These are phyloP conservation scores for Clonostachys rosea DNA, from an alignment of 2,329 filamentous ascomycete genomes.

Conservation along the genomic window DNA sequence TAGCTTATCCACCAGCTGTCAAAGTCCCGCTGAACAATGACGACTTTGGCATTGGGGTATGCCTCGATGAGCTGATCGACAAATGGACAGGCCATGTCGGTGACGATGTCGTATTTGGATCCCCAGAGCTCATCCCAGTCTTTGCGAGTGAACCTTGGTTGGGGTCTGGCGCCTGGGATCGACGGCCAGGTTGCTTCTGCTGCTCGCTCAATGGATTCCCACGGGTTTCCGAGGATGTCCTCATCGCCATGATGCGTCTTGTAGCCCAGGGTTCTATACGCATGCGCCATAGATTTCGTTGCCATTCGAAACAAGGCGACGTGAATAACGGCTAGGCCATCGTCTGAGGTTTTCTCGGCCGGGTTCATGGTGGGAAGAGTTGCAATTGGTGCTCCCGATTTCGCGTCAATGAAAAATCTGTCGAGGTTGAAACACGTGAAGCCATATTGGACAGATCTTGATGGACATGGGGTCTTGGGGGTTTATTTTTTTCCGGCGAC, in stretches of 20 bases:
- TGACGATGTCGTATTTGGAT: constrained; percentile 14
- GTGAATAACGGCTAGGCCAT: constrained; percentile 3
- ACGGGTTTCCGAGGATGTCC: not conserved
- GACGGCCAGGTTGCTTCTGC: constrained; percentile 4
- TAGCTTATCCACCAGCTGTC: constrained; percentile 23
- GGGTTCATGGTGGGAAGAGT: too few species aligned
- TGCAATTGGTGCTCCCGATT: too few species aligned
- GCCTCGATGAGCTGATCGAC: constrained; percentile 15
- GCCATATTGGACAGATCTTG: too few species aligned
- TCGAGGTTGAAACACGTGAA: too few species aligned
- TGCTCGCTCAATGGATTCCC: constrained; percentile 1
- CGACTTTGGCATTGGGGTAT: constrained; percentile 25
- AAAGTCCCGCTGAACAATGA: constrained; percentile 20
- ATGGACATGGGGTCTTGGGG: too few species aligned
- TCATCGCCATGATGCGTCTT: constrained; percentile 2
- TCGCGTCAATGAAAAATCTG: too few species aligned
- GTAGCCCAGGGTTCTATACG: constrained; percentile 3
- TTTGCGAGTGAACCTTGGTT: constrained; percentile 10
- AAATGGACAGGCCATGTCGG: constrained; percentile 18
- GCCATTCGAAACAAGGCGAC: constrained; percentile 5
- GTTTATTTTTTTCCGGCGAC: too few species aligned
- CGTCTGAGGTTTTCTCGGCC: too few species aligned
- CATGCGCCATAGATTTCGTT: constrained; percentile 4
- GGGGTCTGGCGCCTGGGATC: not conserved
- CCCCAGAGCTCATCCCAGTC: constrained; percentile 25